Evolutionary conservation across 208 protist species (phyloP), one percentile per base, ranked within the genome.

Genomic region (Trypanosoma platydactyli): DNA sequence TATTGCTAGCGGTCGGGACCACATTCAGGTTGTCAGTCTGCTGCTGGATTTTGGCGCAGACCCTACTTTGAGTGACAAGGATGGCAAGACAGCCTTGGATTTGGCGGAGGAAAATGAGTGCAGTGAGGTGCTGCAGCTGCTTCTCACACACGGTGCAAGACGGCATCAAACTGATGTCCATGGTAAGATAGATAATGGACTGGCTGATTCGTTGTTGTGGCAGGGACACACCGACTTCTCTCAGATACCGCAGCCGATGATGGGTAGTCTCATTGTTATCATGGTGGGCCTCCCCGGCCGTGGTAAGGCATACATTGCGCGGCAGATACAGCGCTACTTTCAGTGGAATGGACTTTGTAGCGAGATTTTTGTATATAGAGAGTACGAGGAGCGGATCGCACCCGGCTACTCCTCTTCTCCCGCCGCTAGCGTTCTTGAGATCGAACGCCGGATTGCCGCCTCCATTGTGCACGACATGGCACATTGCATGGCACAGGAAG

Each of bases 271-370:
- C 40, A 93, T 97, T 65, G 81, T 97, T 15, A 76, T 94, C 46
- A 96, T 97, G 91, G 87, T 95, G 0, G 93, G 93, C 1, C 83
- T 97, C 9, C 91, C 93, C 0, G 90, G 81, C 1, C 76, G 89
- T 1, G 93, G 91, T 22, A 97, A 97, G 68, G 91, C 77, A n/a
- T 96, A 92, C 57, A 84, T 94, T 12, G 83, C 89, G n/a, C 76
- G 89, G 66, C 86, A 94, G 61, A 97, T 97, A 50, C 73, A 79
- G 30, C 87, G 93, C 20, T 96, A 95, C 73, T 94, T 96, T 64
- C 80, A 92, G 66, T 97, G 93, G 91, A 92, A 92, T 64, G 91
- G 89, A 52, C 68, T 96, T 29, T 69, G 74, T 50, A 89, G 80
- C 67, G 73, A 52, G 22, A 89, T 95, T 40, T 96, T 95, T 65